phyloP scores from a whole-genome alignment of 257 asterid species.

The Ballota nigra region DNA sequence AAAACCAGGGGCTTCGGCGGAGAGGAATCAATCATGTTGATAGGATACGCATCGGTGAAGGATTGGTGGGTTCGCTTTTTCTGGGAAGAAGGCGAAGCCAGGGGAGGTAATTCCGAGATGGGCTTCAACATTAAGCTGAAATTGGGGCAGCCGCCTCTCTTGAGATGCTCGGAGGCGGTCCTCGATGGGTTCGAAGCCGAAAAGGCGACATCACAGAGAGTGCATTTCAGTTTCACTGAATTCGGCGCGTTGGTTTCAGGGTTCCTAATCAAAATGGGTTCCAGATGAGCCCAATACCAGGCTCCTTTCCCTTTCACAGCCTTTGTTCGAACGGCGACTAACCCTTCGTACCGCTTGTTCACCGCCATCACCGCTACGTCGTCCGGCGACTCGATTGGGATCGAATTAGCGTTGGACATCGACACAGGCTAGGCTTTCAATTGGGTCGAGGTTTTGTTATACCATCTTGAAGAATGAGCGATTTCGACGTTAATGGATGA shows the following conservation, averaged over 20 bases:
- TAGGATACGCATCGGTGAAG: constrained; percentile 39
- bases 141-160: constrained; percentile 77
- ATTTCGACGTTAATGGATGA: neutral
- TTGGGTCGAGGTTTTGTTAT: constrained; percentile 20
- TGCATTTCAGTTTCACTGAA: constrained; percentile 82
- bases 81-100: constrained; percentile 69
- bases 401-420: constrained; percentile 47
- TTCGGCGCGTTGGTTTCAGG: constrained; percentile 69
- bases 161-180: constrained; percentile 83
- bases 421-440: constrained; percentile 9
- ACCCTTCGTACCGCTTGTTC: constrained; percentile 68
- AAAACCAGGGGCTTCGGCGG: constrained; percentile 46
- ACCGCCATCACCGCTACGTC: constrained; percentile 60
- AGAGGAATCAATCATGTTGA: constrained; percentile 39
- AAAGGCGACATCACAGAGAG: constrained; percentile 62
- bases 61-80: constrained; percentile 45
- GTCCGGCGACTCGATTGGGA: constrained; percentile 42
- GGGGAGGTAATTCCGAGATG: constrained; percentile 62
- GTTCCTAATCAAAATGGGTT: constrained; percentile 63
- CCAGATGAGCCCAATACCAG: constrained; percentile 96
- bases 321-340: constrained; percentile 67
- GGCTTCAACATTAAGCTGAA: constrained; percentile 56
- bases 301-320: constrained; percentile 96
- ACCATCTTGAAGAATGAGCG: constrained; percentile 18
- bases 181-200: constrained; percentile 89